Base-by-base conservation (phyloP, 2,329 filamentous ascomycete genomes). In the Arachnomyces sp. region DNA sequence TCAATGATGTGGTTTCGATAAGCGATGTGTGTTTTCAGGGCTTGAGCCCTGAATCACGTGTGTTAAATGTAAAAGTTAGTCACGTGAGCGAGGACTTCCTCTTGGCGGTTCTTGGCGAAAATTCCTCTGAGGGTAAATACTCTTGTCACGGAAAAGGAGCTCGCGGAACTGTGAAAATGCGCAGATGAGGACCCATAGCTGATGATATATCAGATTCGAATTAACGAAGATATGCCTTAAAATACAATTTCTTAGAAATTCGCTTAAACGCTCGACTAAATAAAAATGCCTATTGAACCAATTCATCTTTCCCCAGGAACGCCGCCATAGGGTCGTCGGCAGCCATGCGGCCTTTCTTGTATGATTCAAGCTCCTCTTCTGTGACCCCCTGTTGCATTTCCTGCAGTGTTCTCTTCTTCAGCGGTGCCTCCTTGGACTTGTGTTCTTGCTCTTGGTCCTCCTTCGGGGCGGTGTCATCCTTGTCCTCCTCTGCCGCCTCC, bases 251-350 rank as follows among this genome's bases (percentile, higher is more conserved):
- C 20, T 25, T 25, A 25, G 20, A 25, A 25, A 25, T 5, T 25
- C 20, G 20, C 20, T 25, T 9, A 25, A 25, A 25, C 20, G 20
- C 20, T 25, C 20, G 20, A 25, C 9, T 25, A 9, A 5, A 25
- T 5, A 25, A 25, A 25, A 25, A 25, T 5, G 46, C 28, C 17
- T 35, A 68, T 47, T 66, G 60, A 46, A 77, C 59, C 48, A 84
- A 59, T 52, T 84, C 78, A 56, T 88, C 83, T 57, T 79, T 84
- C 16, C 83, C 84, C 34, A 93, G 61, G 51, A 86, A 77, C 4
- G 78, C 80, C 1, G 86, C 84, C 89, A 94, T 94, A 0, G 89
- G 89, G 65, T 94, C 89, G 47, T 86, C 76, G 1, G 81, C 79
- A 18, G 77, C 79, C 38, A 78, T 76, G 48, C 81, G 73, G 58